These are phyloP conservation scores for Reutealis trisperma DNA, from an alignment of 345 rosid genomes.

Conservation along the genomic window DNA sequence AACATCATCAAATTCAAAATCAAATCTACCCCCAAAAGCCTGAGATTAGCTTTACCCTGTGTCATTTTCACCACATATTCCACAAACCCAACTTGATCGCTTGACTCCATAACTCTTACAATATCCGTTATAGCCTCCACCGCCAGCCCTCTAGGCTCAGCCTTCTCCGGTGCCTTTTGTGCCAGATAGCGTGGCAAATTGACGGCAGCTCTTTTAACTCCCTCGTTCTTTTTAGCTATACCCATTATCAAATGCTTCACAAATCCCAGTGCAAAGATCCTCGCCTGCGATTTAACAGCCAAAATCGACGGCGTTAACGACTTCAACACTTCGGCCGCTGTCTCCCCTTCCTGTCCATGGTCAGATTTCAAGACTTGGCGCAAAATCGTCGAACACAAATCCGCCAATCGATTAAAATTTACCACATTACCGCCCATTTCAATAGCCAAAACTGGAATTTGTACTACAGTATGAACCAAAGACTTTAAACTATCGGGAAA, in stretches of 20 bases:
- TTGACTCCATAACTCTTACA: slow-evolving; percentile 54
- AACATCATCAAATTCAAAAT: slow-evolving; percentile 52
- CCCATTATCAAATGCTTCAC: slow-evolving; percentile 44
- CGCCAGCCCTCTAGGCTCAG: slow-evolving; percentile 74
- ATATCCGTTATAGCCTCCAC: slow-evolving; percentile 82
- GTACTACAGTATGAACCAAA: slow-evolving; percentile 63
- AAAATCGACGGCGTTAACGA: slow-evolving; percentile 61
- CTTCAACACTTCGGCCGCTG: slow-evolving; percentile 71
- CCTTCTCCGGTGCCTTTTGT: slow-evolving; percentile 87
- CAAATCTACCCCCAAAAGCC: slow-evolving; percentile 84
- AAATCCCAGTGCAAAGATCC: slow-evolving; percentile 68
- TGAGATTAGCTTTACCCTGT: slow-evolving; percentile 66
- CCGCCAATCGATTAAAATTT: slow-evolving; percentile 41
- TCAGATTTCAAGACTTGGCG: slow-evolving; percentile 52
- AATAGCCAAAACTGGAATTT: slow-evolving; percentile 51
- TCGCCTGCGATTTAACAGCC: slow-evolving; percentile 58
- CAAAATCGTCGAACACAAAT: slow-evolving; percentile 57
- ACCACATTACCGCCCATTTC: slow-evolving; percentile 37
- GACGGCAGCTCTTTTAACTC: slow-evolving; percentile 52
- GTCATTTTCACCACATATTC: slow-evolving; percentile 67
- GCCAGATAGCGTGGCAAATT: slow-evolving; percentile 69
- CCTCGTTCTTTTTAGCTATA: slow-evolving; percentile 39
- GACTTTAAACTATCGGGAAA: slow-evolving; percentile 82
- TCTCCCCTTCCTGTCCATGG: slow-evolving; percentile 62
- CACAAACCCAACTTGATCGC: slow-evolving; percentile 53